Conservation (phyloP, 768 basidiomycete genomes). For the Botryobasidium botryosum region DNA sequence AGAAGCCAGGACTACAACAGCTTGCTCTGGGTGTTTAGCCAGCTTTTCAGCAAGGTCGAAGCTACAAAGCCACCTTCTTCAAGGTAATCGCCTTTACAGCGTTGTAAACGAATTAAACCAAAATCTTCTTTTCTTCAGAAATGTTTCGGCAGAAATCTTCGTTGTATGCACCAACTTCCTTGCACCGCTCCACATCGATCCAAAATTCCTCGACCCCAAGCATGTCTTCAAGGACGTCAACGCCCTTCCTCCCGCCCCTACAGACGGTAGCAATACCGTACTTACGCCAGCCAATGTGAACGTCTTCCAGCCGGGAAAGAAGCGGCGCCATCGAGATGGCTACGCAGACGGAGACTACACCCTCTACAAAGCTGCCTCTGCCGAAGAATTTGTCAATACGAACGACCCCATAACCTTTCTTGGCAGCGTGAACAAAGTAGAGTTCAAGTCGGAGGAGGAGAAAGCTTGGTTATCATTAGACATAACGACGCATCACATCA, state of each 20-base stretch:
- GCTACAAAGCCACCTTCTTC: conserved; percentile 98
- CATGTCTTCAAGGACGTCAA: conserved; percentile 93
- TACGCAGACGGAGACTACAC: conserved; percentile 92
- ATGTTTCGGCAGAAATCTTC: conserved; percentile 99
- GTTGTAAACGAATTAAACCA: background rate
- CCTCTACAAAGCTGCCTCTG: conserved; percentile 57
- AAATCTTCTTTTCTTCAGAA: conserved; percentile 31
- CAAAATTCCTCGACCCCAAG: conserved; percentile 92
- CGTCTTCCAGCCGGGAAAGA: conserved; percentile 96
- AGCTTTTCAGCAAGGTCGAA: conserved; percentile 90
- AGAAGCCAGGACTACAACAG: conserved; percentile 96
- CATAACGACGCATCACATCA: conserved; percentile 71
- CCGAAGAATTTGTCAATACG: conserved; percentile 45
- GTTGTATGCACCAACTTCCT: conserved; percentile 93
- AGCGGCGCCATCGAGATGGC: conserved; percentile 79
- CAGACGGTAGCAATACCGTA: background rate
- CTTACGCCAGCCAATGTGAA: conserved; percentile 25
- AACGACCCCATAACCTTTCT: conserved; percentile 65
- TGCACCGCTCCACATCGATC: conserved; percentile 90
- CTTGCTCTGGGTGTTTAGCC: conserved; percentile 96
- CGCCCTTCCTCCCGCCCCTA: conserved; percentile 18
- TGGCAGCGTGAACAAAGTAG: conserved; percentile 60
- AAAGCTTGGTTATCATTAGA: conserved; percentile 81
- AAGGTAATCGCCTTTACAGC: conserved; percentile 34
- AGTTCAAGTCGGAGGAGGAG: conserved; percentile 70